Conservation (phyloP, 2,329 filamentous ascomycete genomes). For the Verticillium albo-atrum region DNA sequence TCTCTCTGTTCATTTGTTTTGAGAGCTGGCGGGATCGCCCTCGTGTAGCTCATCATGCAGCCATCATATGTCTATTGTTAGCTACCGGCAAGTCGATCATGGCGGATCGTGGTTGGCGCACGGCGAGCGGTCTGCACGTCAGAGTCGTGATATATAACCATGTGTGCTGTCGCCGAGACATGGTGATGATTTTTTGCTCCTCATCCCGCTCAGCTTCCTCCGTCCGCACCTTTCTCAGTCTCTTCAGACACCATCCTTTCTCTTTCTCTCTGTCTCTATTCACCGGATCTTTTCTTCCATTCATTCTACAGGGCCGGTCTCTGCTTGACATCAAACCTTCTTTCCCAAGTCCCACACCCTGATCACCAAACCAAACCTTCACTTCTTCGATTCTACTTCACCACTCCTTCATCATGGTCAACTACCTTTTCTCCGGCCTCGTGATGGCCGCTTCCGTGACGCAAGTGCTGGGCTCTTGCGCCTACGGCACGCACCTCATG, state of each 20-base stretch:
- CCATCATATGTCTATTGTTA: not conserved
- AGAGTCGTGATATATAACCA: not conserved
- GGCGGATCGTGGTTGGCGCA: not conserved
- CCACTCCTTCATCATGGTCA: constrained; percentile 5
- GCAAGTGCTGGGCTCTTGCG: constrained; percentile 27
- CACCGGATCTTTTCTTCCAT: not conserved
- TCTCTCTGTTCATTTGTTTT: not conserved
- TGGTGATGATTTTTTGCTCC: not conserved
- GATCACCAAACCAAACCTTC: not conserved
- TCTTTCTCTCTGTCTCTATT: constrained; percentile 1
- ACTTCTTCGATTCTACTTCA: not conserved
- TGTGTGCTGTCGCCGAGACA: not conserved
- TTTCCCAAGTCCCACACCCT: not conserved
- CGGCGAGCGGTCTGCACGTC: not conserved
- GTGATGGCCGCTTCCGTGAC: constrained; percentile 8
- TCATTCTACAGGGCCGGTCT: not conserved
- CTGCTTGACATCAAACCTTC: constrained; percentile 1
- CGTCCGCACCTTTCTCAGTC: not conserved
- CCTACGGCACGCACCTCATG: constrained; percentile 32
- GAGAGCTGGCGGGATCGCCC: not conserved
- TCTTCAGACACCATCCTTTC: constrained; percentile 5
- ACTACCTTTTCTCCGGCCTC: constrained; percentile 7
- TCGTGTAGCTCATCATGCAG: not conserved
- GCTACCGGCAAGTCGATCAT: not conserved
- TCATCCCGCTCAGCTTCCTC: not conserved